Conservation (phyloP, 495 filamentous ascomycete genomes). For the Neurospora hispaniola region DNA sequence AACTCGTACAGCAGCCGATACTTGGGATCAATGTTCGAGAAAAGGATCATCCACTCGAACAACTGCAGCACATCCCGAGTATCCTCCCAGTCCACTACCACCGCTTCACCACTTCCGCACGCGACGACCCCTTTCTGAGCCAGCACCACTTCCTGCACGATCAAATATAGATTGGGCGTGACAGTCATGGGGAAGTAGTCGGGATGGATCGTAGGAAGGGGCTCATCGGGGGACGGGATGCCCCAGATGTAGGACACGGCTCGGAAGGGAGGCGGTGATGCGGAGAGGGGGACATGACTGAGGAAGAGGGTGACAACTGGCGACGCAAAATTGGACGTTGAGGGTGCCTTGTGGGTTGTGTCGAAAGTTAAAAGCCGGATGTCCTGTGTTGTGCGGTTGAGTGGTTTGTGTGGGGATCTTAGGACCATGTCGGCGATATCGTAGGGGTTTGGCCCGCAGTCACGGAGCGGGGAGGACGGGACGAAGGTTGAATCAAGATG, state of each 20-base stretch:
- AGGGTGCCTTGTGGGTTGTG: not conserved
- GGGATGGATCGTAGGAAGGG: not conserved
- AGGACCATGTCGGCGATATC: not conserved
- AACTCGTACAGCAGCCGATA: constrained; percentile 2
- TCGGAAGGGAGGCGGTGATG: not conserved
- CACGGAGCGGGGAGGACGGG: not conserved
- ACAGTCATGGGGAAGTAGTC: not conserved
- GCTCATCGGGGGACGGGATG: not conserved
- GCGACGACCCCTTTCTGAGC: constrained; percentile 1
- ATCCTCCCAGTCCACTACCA: constrained; percentile 4
- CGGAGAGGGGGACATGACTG: not conserved
- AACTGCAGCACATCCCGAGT: constrained; percentile 1
- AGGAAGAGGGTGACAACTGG: not conserved
- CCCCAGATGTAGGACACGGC: not conserved
- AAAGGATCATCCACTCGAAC: constrained; percentile 5
- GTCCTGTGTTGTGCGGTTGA: not conserved
- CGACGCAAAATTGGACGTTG: not conserved
- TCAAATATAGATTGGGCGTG: not conserved
- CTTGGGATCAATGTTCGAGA: not conserved
- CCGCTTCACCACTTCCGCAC: not conserved
- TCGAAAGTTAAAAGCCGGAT: not conserved
- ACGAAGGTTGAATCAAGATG: not conserved
- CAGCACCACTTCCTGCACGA: constrained; percentile 15
- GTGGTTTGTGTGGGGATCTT: not conserved
- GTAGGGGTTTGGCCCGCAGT: not conserved